A percentile compares a stretch with the other conserved stretches of the same genome.
These are phyloP conservation scores for Luzula sylvatica DNA, from an alignment of 176 grass and related monocot genomes.

Conservation along the genomic window DNA sequence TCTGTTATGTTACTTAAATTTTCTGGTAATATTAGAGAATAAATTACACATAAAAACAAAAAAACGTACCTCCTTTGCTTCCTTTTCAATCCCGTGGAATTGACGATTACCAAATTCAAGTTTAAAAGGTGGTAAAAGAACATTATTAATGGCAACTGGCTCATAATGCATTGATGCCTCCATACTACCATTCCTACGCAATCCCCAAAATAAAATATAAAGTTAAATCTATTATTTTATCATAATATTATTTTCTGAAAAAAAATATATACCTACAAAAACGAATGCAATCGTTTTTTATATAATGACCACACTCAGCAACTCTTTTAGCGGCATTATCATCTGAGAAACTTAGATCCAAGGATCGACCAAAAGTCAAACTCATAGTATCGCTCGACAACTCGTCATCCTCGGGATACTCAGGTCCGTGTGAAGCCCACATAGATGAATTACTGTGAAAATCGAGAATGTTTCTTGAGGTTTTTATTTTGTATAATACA, in stretches of 20 bases:
- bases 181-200: constrained; percentile 66
- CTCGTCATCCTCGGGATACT: constrained; percentile 64
- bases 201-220: constrained; percentile 22
- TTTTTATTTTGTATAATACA: constrained; percentile 71
- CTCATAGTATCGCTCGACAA: constrained; percentile 97
- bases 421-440: constrained; percentile 84
- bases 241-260: too few species aligned
- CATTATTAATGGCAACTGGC: constrained; percentile 76
- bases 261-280: constrained; percentile 83
- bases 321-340: constrained; percentile 94
- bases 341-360: constrained; percentile 97
- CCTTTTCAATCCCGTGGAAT: constrained; percentile 78
- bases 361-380: constrained; percentile 96
- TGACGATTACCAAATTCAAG: constrained; percentile 74
- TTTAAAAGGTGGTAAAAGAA: constrained; percentile 77
- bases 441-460: constrained; percentile 69
- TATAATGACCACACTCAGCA: constrained; percentile 83
- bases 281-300: constrained; percentile 90
- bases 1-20: background rate
- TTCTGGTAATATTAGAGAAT: background rate
- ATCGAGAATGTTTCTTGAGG: constrained; percentile 53
- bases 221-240: too few species aligned
- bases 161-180: constrained; percentile 79
- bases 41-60: constrained; percentile 21
- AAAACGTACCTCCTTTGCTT: constrained; percentile 67